Conservation (phyloP, 2,329 filamentous ascomycete species). For the Aspergillus tanneri region DNA sequence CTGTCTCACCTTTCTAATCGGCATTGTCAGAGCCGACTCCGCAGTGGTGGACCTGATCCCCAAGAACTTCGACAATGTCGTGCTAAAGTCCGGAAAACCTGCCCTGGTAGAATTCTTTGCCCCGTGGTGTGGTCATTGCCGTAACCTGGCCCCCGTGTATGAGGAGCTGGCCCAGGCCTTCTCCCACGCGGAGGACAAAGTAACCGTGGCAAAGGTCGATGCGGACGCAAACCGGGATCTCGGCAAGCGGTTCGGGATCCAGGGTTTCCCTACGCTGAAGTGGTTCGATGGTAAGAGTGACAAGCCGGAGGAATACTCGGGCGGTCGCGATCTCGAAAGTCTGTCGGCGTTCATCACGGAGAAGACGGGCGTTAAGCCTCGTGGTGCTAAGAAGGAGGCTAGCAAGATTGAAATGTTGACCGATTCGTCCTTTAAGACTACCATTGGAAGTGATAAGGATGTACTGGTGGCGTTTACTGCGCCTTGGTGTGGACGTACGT, state of each 20-base stretch:
- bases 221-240: conserved; percentile 84
- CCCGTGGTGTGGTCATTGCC: conserved; percentile 99
- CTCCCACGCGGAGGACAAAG: conserved; percentile 68
- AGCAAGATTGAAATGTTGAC: conserved; percentile 78
- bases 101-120: conserved; percentile 98
- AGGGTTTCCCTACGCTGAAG: conserved; percentile 96
- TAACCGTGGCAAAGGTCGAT: conserved; percentile 93
- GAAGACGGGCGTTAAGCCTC: conserved; percentile 81
- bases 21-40: conserved; percentile 65
- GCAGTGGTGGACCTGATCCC: conserved; percentile 88
- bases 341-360: conserved; percentile 76
- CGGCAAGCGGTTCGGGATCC: conserved; percentile 81
- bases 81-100: conserved; percentile 88
- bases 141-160: conserved; percentile 90
- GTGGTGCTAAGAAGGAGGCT: conserved; percentile 60
- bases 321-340: conserved; percentile 83
- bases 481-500: conserved; percentile 97
- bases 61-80: conserved; percentile 85
- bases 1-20: conserved; percentile 48
- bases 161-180: conserved; percentile 81
- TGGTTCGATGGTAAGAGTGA: conserved; percentile 96
- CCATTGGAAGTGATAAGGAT: conserved; percentile 80
- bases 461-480: conserved; percentile 96
- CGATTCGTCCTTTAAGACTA: conserved; percentile 73
- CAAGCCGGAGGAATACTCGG: conserved; percentile 78